A percentile compares a stretch with the other conserved stretches of the same genome.
phyloP scores from a whole-genome alignment of 78 protist genomes.

The Protostelium mycophagum region DNA sequence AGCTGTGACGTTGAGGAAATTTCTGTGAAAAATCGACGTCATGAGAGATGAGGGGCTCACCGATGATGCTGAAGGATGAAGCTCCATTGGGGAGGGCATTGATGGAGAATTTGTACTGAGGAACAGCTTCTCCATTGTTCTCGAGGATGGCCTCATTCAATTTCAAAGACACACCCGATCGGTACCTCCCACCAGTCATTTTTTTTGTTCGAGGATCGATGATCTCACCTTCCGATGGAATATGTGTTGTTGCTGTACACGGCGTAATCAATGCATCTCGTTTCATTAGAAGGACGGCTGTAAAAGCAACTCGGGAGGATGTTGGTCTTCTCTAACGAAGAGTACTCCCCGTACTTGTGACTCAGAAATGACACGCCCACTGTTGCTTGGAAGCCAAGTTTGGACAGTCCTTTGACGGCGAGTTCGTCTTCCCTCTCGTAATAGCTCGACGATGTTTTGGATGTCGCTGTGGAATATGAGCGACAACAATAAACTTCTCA shows the following conservation, averaged over 20 bases:
- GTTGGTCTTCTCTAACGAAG: no score
- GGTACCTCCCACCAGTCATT: no score
- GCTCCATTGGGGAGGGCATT: neutral
- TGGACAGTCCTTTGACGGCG: neutral
- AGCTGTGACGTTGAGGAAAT: neutral
- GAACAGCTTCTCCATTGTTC: neutral
- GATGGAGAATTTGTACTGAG: neutral
- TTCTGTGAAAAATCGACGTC: no score
- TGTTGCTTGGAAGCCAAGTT: neutral
- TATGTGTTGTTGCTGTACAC: neutral
- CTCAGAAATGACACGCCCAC: neutral
- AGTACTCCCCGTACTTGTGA: neutral
- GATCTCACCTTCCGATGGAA: neutral
- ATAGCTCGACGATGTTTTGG: neutral
- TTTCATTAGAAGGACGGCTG: neutral
- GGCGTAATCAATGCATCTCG: neutral
- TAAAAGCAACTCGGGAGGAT: neutral
- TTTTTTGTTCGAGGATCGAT: no score
- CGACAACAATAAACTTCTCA: no score
- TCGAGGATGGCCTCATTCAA: neutral
- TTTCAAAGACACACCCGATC: neutral
- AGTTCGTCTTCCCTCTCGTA: neutral
- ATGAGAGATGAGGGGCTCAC: neutral
- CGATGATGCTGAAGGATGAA: neutral
- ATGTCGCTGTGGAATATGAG: no score